Evolutionary conservation across 2,329 filamentous ascomycete species (phyloP).

Genomic region (Fusarium pininemorale): DNA sequence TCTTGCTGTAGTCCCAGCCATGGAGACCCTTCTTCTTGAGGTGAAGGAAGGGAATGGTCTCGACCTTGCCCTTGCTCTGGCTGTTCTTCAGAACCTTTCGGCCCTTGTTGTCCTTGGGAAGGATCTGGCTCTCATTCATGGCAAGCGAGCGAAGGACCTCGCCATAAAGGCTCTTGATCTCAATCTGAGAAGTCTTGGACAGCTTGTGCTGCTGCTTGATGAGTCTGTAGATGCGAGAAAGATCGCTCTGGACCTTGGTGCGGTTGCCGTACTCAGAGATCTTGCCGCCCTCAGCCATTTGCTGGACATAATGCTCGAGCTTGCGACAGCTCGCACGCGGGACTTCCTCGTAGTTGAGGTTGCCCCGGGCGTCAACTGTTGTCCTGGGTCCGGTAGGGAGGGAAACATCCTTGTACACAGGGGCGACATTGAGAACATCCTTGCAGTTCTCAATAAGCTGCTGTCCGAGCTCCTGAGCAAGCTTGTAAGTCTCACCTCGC

Average conservation of each 20-base stretch:
- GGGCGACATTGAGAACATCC: constrained; percentile 83
- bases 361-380: constrained; percentile 90
- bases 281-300: constrained; percentile 98
- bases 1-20: constrained; percentile 99
- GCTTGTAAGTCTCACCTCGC: constrained; percentile 94
- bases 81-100: constrained; percentile 65
- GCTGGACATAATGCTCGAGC: constrained; percentile 96
- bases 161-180: constrained; percentile 94
- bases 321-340: constrained; percentile 91
- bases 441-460: constrained; percentile 98
- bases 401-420: constrained; percentile 95
- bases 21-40: constrained; percentile 93
- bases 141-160: constrained; percentile 93
- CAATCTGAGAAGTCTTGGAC: constrained; percentile 93
- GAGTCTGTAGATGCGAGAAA: constrained; percentile 95
- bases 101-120: constrained; percentile 83
- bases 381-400: constrained; percentile 92
- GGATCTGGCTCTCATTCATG: constrained; percentile 98
- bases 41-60: constrained; percentile 97
- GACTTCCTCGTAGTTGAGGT: constrained; percentile 89
- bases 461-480: constrained; percentile 93
- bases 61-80: constrained; percentile 85
- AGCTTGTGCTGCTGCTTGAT: constrained; percentile 99
- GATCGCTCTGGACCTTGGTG: constrained; percentile 96
- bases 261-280: constrained; percentile 99